Base-by-base conservation (phyloP, 441 rosid species). In the Francoa sonchifolia region DNA sequence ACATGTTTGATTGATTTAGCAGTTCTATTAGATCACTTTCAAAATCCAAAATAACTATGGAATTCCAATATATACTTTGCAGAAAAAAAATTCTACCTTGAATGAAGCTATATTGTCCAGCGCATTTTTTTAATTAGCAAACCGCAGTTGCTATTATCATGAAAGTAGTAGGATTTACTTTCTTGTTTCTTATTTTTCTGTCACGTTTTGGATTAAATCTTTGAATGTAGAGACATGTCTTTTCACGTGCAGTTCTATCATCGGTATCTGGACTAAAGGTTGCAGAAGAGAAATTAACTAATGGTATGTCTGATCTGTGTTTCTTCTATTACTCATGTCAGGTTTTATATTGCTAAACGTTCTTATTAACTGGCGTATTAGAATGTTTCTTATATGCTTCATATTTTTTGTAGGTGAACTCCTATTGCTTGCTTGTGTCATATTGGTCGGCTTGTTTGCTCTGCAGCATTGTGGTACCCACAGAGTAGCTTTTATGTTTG, bases 401-500 rank as follows among this genome's bases (percentile, higher is more conserved):
- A 13, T 43, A n/a, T 30, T 54, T 17, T 13, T 47, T 54, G 44
- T 57, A 88, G 95, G 75, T 37, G 71, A 61, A 65, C 32, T 76
- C 12, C 40, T 80, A 44, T 42, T 80, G 72, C 52, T 88, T 59
- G 77, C 83, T 27, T 88, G 90, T 57, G 71, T 71, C 72, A 67
- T 88, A 65, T 65, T 88, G 79, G 83, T 84, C 51, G 89, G 85
- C 59, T 60, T 88, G 47, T 88, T 84, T 73, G 94, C 90, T 45
- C 71, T 88, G 62, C 97, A 88, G 60, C 95, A 88, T 57, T 70
- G 46, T 65, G 97, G 94, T 48, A 88, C 90, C 31, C 90, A 67
- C 63, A 67, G 66, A 61, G 94, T 88, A 43, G 88, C 97, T 26
- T 74, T 84, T 54, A 39, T 84, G 73, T 88, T 88, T 68, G 83